Evolutionary conservation across 2,329 filamentous ascomycete species (phyloP).

Genomic region (Pseudogymnoascus sp.): DNA sequence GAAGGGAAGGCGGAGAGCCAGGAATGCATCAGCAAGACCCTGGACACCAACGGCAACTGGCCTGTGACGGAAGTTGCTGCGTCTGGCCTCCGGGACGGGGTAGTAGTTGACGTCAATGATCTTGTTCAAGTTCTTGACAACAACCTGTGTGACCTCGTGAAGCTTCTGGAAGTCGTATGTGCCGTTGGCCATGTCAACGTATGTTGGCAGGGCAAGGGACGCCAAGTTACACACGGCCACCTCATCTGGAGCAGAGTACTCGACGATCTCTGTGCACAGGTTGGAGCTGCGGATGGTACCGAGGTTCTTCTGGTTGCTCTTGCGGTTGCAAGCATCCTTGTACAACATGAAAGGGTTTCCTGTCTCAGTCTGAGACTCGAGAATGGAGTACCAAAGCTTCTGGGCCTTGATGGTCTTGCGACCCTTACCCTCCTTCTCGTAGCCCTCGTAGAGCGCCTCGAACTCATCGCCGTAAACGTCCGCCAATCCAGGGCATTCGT

Average conservation of each 20-base stretch:
- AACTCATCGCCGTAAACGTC: constrained; percentile 98
- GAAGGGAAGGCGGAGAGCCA: constrained; percentile 92
- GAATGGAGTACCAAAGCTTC: constrained; percentile 98
- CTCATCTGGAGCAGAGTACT: constrained; percentile 95
- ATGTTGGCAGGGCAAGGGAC: constrained; percentile 85
- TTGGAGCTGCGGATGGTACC: constrained; percentile 98
- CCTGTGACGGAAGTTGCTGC: constrained; percentile 95
- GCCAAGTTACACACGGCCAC: constrained; percentile 98
- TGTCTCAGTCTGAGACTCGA: constrained; percentile 97
- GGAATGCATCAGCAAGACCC: constrained; percentile 95
- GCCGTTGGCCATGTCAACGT: constrained; percentile 76
- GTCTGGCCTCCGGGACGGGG: constrained; percentile 85
- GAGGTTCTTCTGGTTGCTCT: constrained; percentile 99
- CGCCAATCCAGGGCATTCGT: constrained; percentile 88
- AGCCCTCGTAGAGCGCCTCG: constrained; percentile 86
- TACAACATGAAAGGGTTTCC: constrained; percentile 99
- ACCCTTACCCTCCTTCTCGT: constrained; percentile 80
- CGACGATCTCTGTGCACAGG: constrained; percentile 96
- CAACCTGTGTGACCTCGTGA: constrained; percentile 86
- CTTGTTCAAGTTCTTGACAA: constrained; percentile 93
- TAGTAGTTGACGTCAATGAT: constrained; percentile 99
- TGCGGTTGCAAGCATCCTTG: constrained; percentile 96
- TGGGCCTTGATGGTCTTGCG: constrained; percentile 91
- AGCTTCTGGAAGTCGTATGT: constrained; percentile 94
- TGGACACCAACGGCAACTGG: constrained; percentile 96